Conservation (phyloP, 805 yeast genomes). For the Candida sonorensis region DNA sequence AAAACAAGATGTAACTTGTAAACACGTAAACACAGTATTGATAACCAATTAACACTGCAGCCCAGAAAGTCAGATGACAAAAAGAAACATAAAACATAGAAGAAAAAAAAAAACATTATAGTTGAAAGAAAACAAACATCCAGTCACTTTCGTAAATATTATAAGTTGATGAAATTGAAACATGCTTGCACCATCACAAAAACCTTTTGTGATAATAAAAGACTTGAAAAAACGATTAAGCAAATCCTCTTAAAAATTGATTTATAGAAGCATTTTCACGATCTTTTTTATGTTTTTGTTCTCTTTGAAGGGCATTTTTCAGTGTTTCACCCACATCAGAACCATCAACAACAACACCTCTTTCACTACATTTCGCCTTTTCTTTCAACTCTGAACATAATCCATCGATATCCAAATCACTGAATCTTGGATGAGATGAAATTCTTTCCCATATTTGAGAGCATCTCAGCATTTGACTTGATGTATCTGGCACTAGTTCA, state of each 20-base stretch:
- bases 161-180: no score
- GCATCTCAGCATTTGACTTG: conserved; percentile 58
- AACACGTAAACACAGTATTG: no score
- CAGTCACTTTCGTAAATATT: no score
- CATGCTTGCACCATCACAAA: no score
- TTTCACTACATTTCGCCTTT: conserved; percentile 92
- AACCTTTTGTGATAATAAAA: no score
- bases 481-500: conserved; percentile 61
- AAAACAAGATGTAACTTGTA: no score
- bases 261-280: conserved; percentile 5
- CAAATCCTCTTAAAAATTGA: conserved; percentile 7
- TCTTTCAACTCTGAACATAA: conserved; percentile 81
- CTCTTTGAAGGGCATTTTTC: conserved; percentile 19
- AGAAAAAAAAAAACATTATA: no score
- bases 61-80: no score
- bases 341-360: conserved; percentile 82
- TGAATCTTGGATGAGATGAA: conserved; percentile 87
- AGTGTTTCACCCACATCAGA: conserved; percentile 63
- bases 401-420: conserved; percentile 91
- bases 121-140: no score
- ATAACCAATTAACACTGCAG: no score
- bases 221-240: not conserved
- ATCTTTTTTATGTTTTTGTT: not conserved
- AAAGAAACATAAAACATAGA: no score
- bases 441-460: conserved; percentile 96